Evolutionary conservation across 306 rosid genomes (phyloP).

Genomic region (Ziziphus jujuba): DNA sequence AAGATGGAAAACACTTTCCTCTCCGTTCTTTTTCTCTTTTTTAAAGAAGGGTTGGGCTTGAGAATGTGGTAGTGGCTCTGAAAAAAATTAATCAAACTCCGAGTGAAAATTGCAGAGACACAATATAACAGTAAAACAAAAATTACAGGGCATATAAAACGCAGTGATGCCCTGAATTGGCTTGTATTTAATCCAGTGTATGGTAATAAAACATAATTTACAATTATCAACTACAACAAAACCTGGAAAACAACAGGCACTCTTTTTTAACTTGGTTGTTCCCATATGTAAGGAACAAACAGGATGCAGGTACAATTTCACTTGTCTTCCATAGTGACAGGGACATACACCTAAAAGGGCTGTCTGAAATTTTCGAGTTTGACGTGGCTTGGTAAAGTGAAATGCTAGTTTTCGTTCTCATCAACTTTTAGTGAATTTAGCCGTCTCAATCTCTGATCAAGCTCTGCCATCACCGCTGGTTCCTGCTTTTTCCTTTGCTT

Average conservation of each 20-base stretch:
- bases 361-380: constrained; percentile 32
- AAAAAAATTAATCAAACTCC: not conserved
- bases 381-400: constrained; percentile 18
- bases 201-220: constrained; percentile 44
- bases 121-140: constrained; percentile 3
- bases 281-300: constrained; percentile 19
- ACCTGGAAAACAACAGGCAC: constrained; percentile 40
- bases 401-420: constrained; percentile 50
- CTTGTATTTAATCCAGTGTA: constrained; percentile 31
- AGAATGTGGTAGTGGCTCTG: too few relatives aligned
- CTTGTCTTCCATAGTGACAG: constrained; percentile 22
- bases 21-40: too few relatives aligned
- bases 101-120: not conserved
- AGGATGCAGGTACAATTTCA: constrained; percentile 20
- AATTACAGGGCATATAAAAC: constrained; percentile 32
- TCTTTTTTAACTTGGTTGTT: constrained; percentile 27
- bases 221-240: constrained; percentile 55
- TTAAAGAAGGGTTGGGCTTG: too few relatives aligned
- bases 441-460: constrained; percentile 80
- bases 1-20: too few relatives aligned
- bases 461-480: constrained; percentile 96
- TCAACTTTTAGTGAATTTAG: constrained; percentile 63
- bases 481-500: constrained; percentile 97
- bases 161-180: constrained; percentile 34
- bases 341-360: constrained; percentile 26